These are phyloP conservation scores for Leccinum boreale DNA, from an alignment of 768 basidiomycete species.

Conservation along the genomic window DNA sequence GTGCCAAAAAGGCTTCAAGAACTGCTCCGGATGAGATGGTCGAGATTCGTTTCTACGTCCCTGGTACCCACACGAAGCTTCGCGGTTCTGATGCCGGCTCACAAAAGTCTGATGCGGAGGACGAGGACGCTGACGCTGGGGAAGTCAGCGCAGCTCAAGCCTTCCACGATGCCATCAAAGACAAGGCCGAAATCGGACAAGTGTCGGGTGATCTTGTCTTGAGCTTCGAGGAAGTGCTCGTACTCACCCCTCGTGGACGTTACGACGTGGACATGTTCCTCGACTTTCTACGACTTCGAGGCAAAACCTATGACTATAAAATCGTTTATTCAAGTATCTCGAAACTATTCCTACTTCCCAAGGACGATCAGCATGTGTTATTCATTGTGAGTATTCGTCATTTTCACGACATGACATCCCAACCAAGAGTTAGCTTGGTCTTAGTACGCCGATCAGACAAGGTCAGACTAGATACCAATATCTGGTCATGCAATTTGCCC, in stretches of 20 bases:
- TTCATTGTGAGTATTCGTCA: slow-evolving; percentile 71
- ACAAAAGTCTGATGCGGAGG: slow-evolving; percentile 69
- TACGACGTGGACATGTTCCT: slow-evolving; percentile 99
- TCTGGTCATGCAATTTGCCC: slow-evolving; percentile 96
- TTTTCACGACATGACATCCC: not conserved
- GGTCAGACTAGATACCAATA: slow-evolving; percentile 98
- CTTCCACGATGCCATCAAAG: slow-evolving; percentile 95
- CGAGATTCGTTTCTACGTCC: slow-evolving; percentile 95
- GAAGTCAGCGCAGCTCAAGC: slow-evolving; percentile 91
- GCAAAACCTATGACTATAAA: slow-evolving; percentile 99
- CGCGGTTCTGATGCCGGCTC: slow-evolving; percentile 71
- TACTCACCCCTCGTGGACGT: slow-evolving; percentile 92
- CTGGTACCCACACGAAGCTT: slow-evolving; percentile 66
- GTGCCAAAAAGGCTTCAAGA: slow-evolving; percentile 42
- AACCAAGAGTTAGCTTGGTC: slow-evolving; percentile 61
- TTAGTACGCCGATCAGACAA: slow-evolving; percentile 93
- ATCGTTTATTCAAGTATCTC: slow-evolving; percentile 88
- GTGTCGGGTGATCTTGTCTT: slow-evolving; percentile 89
- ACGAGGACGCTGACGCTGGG: slow-evolving; percentile 50
- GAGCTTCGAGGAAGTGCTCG: slow-evolving; percentile 92
- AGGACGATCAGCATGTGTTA: slow-evolving; percentile 93
- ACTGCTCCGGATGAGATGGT: slow-evolving; percentile 77
- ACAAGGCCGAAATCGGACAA: slow-evolving; percentile 92
- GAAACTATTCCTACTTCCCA: slow-evolving; percentile 87
- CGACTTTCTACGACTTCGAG: slow-evolving; percentile 90